Evolutionary conservation across 169 alveolate species (phyloP), one percentile per base, ranked within the genome.

Genomic region (Cryptosporidium ubiquitum): DNA sequence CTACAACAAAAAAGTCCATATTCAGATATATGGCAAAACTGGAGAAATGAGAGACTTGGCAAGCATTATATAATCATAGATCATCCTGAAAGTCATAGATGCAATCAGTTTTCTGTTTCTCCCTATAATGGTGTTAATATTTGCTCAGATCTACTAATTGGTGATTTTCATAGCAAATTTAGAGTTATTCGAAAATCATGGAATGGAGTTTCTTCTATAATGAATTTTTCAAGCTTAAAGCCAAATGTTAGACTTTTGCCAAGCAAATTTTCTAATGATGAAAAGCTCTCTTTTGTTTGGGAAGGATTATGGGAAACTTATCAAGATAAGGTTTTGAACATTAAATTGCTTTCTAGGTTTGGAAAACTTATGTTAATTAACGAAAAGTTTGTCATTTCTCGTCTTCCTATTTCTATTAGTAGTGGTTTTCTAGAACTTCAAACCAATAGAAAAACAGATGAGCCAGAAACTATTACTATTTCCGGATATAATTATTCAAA

Each of bases 291-390:
- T 16, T 58, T 68, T 61, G 58, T 39, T 5, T 79, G 89, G 89
- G 79, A 79, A n/a, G 89, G 89, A 64, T 23, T 79, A 12, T 79
- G 89, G 89, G 75, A 79, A 14, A 20, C 44, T 9, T 42, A 79
- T 42, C 26, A 44, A 6, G 74, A 64, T 3, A 12, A 20, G 5
- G 31, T 26, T 33, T 12, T 64, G 23, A 57, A 33, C 26, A 31
- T 79, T 16, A 40, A 40, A 58, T 33, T 79, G 6, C 33, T 79
- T 26, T 60, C 89, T 0, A 42, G 20, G 37, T 29, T 31, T 0
- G 89, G 89, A 31, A 42, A 42, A 40, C 58, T 79, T 14, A 0
- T 61, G 16, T 23, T 79, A 23, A 79, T 5, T 20, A 79, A 51
- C n/a, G 85, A 79, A 61, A 58, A 61, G 58, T 35, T 79, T 37